These are phyloP conservation scores for Lasiodiplodia sp. DNA, from an alignment of 2,329 filamentous ascomycete species.

Conservation along the genomic window DNA sequence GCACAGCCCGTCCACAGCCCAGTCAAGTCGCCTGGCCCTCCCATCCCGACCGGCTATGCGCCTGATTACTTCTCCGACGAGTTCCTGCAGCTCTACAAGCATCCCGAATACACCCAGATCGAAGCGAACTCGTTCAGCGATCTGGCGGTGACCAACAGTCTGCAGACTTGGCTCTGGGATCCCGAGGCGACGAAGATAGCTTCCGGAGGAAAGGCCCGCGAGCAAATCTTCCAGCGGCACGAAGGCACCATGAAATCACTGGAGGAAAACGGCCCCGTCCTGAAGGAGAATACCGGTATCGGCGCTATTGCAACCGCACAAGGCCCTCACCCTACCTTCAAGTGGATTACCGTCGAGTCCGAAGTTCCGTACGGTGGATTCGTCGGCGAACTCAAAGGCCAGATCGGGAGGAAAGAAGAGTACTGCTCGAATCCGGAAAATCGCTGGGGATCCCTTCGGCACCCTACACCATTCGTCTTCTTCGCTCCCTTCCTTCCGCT, in stretches of 20 bases:
- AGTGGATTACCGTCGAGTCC: constrained; percentile 66
- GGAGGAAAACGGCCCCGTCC: constrained; percentile 58
- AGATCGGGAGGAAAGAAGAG: constrained; percentile 56
- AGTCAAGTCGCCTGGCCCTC: constrained; percentile 74
- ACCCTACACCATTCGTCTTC: constrained; percentile 62
- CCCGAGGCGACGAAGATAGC: constrained; percentile 72
- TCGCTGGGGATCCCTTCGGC: constrained; percentile 55
- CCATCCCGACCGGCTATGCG: constrained; percentile 65
- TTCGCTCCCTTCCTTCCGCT: constrained; percentile 86
- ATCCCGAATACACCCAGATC: constrained; percentile 61
- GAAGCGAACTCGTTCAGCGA: constrained; percentile 81
- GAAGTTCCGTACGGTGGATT: constrained; percentile 60
- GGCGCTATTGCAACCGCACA: constrained; percentile 57
- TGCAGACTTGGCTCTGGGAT: constrained; percentile 81
- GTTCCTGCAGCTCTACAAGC: constrained; percentile 77
- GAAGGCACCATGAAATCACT: constrained; percentile 63
- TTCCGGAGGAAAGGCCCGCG: constrained; percentile 66
- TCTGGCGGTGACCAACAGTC: constrained; percentile 74
- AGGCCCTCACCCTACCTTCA: constrained; percentile 72
- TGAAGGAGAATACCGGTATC: constrained; percentile 62
- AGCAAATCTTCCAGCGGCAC: constrained; percentile 74
- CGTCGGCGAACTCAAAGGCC: constrained; percentile 74
- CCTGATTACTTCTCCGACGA: constrained; percentile 75
- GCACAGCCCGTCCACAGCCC: constrained; percentile 56
- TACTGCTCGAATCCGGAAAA: constrained; percentile 55